Conservation (phyloP, 345 rosid species). For the Euclidium syriacum region DNA sequence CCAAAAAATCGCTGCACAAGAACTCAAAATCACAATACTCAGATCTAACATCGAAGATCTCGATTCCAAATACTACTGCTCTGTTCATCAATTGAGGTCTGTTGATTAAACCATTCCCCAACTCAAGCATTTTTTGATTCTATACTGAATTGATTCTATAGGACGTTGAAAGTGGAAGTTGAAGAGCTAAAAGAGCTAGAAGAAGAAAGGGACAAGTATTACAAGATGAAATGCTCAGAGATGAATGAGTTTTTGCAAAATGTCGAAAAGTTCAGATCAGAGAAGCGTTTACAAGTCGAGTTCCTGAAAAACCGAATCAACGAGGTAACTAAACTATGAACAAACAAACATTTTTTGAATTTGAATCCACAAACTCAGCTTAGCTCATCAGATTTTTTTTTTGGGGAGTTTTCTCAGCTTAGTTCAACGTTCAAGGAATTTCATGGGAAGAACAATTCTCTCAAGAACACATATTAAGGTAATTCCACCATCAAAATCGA, state of each 20-base stretch:
- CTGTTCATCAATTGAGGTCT: conserved; percentile 39
- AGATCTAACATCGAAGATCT: conserved; percentile 41
- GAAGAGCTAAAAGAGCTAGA: conserved; percentile 51
- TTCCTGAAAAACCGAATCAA: conserved; percentile 33
- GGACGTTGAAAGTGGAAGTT: conserved; percentile 49
- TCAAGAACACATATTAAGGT: conserved; percentile 9
- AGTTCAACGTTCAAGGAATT: neutral
- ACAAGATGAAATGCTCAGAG: conserved; percentile 36
- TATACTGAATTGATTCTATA: conserved; percentile 4
- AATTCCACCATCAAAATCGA: conserved; percentile 33
- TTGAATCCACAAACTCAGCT: neutral
- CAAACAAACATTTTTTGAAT: neutral
- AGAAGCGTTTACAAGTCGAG: conserved; percentile 31
- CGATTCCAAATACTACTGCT: conserved; percentile 34
- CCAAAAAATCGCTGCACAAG: conserved; percentile 47
- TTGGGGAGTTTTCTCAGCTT: conserved; percentile 5
- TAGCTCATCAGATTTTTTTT: no score
- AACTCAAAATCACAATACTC: conserved; percentile 49
- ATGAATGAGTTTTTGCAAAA: conserved; percentile 45
- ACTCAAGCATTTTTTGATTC: neutral
- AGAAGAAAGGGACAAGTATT: conserved; percentile 50
- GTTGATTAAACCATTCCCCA: neutral
- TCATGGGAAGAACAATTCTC: conserved; percentile 4
- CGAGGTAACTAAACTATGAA: conserved; percentile 32
- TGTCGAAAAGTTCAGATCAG: conserved; percentile 33